Base-by-base conservation (phyloP, 257 asterid genomes). In the Cynanchum wilfordii region DNA sequence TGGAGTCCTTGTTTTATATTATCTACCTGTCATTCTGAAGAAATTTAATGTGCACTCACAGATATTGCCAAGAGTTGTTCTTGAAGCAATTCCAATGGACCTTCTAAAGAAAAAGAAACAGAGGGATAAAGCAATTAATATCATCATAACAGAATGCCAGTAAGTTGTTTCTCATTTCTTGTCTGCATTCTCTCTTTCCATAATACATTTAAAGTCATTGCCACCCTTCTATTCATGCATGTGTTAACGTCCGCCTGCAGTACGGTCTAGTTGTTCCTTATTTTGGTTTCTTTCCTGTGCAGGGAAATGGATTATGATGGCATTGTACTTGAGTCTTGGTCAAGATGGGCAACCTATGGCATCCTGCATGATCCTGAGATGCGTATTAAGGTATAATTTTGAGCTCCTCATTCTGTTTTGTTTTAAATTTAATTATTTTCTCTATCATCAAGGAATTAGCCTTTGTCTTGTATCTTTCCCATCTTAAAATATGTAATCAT, bases 221-320 rank as follows among this genome's bases (percentile, higher is more conserved):
- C 38, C 55, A 25, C 16, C 3, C 71, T 40, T 33, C 49, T 62
- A 0, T 30, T 33, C 68, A 4, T 33, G 25, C 25, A 33, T 33
- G 8, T 60, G 10, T 29, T 15, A 36, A 19, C 12, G 17, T 15
- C 22, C 22, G 0, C 33, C 24, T 6, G 33, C 17, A 49, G 36
- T 19, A 19, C 3, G 25, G 19, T 19, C 49, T 63, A 33, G 20
- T 6, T 52, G 30, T 16, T 52, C 58, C 57, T 17, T n/a, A 13
- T n/a, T 60, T 76, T 33, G 2, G 7, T 54, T 20, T 55, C 36
- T 24, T 24, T 33, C 44, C 44, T 75, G 52, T 69, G 60, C 67
- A 94, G 99, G 90, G 97, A 91, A 73, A 85, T 94, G 91, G 91
- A 81, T 79, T 94, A 87, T 74, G 97, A 94, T 81, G 99, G 99